phyloP scores from a whole-genome alignment of 495 filamentous ascomycete species.

The Parmelia sp. region DNA sequence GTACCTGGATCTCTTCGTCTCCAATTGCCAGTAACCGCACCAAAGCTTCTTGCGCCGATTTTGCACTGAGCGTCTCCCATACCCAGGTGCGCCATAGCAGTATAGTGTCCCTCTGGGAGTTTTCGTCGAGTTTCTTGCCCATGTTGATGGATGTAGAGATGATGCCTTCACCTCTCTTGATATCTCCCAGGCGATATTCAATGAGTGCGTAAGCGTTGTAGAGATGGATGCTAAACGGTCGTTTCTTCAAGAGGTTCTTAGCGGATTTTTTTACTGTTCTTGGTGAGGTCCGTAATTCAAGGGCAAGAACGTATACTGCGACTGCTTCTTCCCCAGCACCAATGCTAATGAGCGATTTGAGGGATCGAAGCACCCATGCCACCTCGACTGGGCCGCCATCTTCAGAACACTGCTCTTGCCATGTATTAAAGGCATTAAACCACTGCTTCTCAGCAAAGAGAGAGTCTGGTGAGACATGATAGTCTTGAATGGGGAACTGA shows the following conservation, averaged over 20 bases:
- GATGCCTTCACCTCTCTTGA: constrained; percentile 53
- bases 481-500: constrained; percentile 15
- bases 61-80: constrained; percentile 56
- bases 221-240: constrained; percentile 56
- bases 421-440: constrained; percentile 40
- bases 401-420: constrained; percentile 26
- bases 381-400: constrained; percentile 30
- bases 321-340: constrained; percentile 44
- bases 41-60: constrained; percentile 41
- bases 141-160: constrained; percentile 58
- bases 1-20: constrained; percentile 30
- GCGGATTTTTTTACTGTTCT: constrained; percentile 59
- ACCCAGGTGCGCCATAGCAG: constrained; percentile 65
- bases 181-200: constrained; percentile 54
- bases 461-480: constrained; percentile 31
- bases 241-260: constrained; percentile 63
- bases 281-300: constrained; percentile 55
- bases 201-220: constrained; percentile 76
- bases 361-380: constrained; percentile 45
- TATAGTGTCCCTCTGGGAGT: constrained; percentile 38
- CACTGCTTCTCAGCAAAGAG: constrained; percentile 38
- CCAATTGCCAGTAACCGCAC: constrained; percentile 43
- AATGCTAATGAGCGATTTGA: constrained; percentile 50
- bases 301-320: constrained; percentile 65
- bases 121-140: constrained; percentile 38